phyloP scores from a whole-genome alignment of 2,329 filamentous ascomycete genomes.

The Colletotrichum godetiae region DNA sequence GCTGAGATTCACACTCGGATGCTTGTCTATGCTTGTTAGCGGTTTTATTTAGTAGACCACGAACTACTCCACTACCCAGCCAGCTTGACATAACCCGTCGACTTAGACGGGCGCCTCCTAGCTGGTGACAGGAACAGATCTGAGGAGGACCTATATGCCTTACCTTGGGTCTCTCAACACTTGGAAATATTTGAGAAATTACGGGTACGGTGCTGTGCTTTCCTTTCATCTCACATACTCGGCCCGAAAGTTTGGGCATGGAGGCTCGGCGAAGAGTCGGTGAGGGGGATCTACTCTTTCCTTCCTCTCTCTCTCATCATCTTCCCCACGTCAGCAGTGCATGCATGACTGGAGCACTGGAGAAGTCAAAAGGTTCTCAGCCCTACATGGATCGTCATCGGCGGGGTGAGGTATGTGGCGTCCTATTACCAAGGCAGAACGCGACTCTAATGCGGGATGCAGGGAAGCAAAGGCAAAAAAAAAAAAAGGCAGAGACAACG shows the following conservation, averaged over 20 bases:
- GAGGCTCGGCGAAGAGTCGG: no score
- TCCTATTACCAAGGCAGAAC: background rate
- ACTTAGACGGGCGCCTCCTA: no score
- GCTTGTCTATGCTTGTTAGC: no score
- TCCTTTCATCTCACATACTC: background rate
- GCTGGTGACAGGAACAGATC: no score
- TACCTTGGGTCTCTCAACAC: no score
- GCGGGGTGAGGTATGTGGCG: conserved; percentile 28
- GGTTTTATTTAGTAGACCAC: no score
- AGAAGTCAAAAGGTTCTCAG: conserved; percentile 1
- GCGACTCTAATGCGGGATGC: background rate
- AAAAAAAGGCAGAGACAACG: background rate
- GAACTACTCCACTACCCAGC: no score
- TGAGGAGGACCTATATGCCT: no score
- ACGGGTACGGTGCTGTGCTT: no score
- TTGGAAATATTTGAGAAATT: no score
- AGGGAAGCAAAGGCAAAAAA: background rate
- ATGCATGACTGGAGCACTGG: background rate
- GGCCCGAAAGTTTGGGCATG: background rate
- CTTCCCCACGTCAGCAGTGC: background rate
- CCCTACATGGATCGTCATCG: conserved; percentile 27
- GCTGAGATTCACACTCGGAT: no score
- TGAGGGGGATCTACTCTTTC: background rate
- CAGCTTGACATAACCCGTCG: no score
- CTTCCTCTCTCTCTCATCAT: background rate